Evolutionary conservation across 257 asterid genomes (phyloP), one percentile per base, ranked within the genome.

Genomic region (Datura wrightii): DNA sequence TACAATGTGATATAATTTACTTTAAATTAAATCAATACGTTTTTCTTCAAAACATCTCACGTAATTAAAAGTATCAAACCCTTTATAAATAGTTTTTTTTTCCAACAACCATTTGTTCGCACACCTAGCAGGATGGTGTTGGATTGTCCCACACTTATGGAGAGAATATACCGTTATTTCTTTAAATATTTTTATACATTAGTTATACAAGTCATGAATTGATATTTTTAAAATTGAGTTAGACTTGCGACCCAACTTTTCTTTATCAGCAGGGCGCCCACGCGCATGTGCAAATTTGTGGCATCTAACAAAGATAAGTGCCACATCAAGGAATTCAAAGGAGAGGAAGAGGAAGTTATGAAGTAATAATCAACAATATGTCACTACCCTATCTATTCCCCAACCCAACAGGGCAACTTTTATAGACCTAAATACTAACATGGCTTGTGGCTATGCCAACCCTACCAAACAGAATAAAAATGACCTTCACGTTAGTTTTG

Each of bases 401-500:
- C 79, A 74, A 71, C 82, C 48, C 82, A 78, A 76, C 37, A 39
- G 78, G 37, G 42, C 79, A 82, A 46, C 83, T 19, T 70, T 15
- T 70, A 36, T 52, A 56, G 44, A 76, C 63, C 15, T 76, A 50
- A 76, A 48, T 50, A 8, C 50, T 82, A 90, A 92, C 91, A 90
- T 89, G 92, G 31, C 31, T 24, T 24, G 31, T 24, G 31, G 85
- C 63, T 80, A 44, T 82, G 86, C 84, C 59, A 58, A 36, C 79
- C 83, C 83, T 39, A 78, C 82, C 83, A 53, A 59, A 79, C 66
- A 70, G 42, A 80, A 79, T 53, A 85, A 86, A 84, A 84, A 82
- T 78, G 90, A 83, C 89, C 42, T 55, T 71, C 92, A 90, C 85
- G 87, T 89, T 90, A 81, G 59, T 52, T 34, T 79, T 84, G 88